phyloP scores from a whole-genome alignment of 2,329 filamentous ascomycete genomes.

The Byssochlamys sp. region DNA sequence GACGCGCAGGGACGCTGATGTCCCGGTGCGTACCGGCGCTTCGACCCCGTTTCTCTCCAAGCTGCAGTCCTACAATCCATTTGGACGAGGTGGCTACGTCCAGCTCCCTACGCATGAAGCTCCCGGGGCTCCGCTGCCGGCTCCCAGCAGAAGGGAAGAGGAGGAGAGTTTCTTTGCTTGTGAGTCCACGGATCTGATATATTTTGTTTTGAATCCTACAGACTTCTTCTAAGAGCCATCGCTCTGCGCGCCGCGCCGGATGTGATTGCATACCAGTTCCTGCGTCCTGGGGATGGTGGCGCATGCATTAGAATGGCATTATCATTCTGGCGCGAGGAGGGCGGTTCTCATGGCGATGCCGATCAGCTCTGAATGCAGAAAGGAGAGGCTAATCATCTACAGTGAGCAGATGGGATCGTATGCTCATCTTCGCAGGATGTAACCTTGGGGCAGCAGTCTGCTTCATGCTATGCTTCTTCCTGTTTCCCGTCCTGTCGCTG shows the following conservation, averaged over 20 bases:
- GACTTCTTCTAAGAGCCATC: constrained; percentile 5
- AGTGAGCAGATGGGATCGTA: constrained; percentile 96
- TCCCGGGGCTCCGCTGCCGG: constrained; percentile 75
- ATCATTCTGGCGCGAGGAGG: neutral
- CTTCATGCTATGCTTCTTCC: constrained; percentile 80
- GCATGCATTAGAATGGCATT: constrained; percentile 13
- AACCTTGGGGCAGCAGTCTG: constrained; percentile 81
- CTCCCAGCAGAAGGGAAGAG: constrained; percentile 75
- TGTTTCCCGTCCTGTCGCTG: constrained; percentile 73
- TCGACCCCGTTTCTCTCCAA: constrained; percentile 68
- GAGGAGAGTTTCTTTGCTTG: constrained; percentile 91
- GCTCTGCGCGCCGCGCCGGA: constrained; percentile 14
- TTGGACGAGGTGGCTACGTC: constrained; percentile 74
- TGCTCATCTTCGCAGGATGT: constrained; percentile 84
- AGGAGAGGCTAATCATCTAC: constrained; percentile 14
- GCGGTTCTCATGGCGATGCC: neutral
- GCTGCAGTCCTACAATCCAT: constrained; percentile 78
- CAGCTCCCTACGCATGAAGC: constrained; percentile 77
- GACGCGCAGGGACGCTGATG: constrained; percentile 72
- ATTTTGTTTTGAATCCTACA: neutral
- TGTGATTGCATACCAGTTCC: constrained; percentile 30
- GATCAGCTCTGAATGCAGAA: neutral
- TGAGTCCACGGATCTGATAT: constrained; percentile 50
- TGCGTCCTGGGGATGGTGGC: constrained; percentile 25
- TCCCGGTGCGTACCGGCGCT: constrained; percentile 59